Base-by-base conservation (phyloP, 495 filamentous ascomycete species). In the Rhypophila decipiens region DNA sequence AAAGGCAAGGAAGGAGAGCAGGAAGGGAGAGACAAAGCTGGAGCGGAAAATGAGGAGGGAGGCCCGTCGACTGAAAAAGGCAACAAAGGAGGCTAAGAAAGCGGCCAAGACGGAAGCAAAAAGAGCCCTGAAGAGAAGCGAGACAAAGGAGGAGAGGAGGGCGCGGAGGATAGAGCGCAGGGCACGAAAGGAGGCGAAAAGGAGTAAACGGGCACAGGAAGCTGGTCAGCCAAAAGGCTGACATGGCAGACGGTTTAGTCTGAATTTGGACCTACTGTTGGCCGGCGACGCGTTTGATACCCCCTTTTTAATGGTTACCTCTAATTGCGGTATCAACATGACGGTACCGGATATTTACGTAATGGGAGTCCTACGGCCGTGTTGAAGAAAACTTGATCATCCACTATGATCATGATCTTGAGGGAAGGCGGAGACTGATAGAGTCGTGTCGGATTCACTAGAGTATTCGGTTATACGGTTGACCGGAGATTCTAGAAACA, bases 141-240 rank as follows among this genome's bases (percentile, higher is more conserved):
- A 56, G 56, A 59, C 65, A 24, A 77, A 69, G 50, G 67, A 70
- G 42, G 56, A 67, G 43, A 58, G 72, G 37, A 57, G 61, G 19
- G 57, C 58, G 21, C 60, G 68, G 51, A 70, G 65, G 50, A 70
- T 73, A 43, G 64, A 67, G 36, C 67, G 71, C 42, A 63, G 63
- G n/a, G 58, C 58, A 39, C 47, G 67, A 45, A 71, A 71, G 54
- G 72, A 78, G 51, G 63, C 62, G 10, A 69, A 66, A 29, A 45
- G 44, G 56, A 53, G 47, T 47, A 50, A 45, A 42, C 24, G 31
- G 47, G 24, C 34, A 24, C 7, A 42, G 20, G 35, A 44, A 38
- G 11, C 41, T 29, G 38, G 31, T 37, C 22, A 18, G 13, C 13
- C 23, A 5, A 24, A 40, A 38, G 15, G 36, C 12, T 27, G 17